phyloP scores from a whole-genome alignment of 2,329 filamentous ascomycete genomes.

The Rosellinia necatrix region DNA sequence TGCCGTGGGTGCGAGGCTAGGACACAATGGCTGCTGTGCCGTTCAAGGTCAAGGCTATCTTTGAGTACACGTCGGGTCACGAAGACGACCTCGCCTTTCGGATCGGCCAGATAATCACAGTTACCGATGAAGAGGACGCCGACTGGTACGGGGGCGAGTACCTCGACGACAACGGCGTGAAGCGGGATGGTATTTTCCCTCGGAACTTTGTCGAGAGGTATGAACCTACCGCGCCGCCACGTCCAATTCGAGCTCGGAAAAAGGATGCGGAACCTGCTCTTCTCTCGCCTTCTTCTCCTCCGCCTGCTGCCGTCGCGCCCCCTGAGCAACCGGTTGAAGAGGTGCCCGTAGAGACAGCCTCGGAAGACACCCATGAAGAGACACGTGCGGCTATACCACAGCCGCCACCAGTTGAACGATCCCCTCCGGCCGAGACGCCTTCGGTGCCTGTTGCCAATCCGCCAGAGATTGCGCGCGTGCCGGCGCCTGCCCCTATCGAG shows the following conservation, averaged over 20 bases:
- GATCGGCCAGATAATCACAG: constrained; percentile 86
- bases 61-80: constrained; percentile 89
- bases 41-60: constrained; percentile 95
- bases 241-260: constrained; percentile 78
- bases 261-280: constrained; percentile 55
- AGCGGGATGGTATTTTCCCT: constrained; percentile 86
- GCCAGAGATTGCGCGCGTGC: constrained; percentile 44
- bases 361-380: constrained; percentile 40
- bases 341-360: constrained; percentile 23
- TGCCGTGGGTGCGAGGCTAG: constrained; percentile 17
- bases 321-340: constrained; percentile 35
- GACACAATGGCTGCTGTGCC: constrained; percentile 68
- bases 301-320: constrained; percentile 33
- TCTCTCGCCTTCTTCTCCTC: constrained; percentile 45
- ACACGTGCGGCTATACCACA: constrained; percentile 36
- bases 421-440: constrained; percentile 36
- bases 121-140: constrained; percentile 87
- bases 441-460: constrained; percentile 43
- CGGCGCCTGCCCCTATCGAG: constrained; percentile 43
- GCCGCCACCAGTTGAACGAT: constrained; percentile 37
- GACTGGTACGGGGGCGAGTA: constrained; percentile 96
- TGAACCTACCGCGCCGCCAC: constrained; percentile 86
- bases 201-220: constrained; percentile 97
- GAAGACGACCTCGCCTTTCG: constrained; percentile 92
- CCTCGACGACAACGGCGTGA: constrained; percentile 72